Evolutionary conservation across 1,284 basidiomycete genomes (phyloP), one percentile per base, ranked within the genome.

Genomic region (Microbotryum saponariae): DNA sequence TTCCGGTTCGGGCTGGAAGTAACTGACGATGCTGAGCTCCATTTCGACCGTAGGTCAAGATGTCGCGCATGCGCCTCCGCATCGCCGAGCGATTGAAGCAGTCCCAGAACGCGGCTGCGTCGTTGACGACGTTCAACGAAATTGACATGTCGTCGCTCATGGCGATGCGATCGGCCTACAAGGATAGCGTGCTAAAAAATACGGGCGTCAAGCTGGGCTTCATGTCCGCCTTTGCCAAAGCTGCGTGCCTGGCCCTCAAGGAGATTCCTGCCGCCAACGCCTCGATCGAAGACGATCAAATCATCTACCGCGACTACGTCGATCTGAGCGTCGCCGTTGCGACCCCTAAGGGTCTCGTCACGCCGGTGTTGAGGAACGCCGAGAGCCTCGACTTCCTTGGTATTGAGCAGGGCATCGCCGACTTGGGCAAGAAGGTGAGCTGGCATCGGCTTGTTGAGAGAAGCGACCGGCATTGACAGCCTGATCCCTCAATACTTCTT

Each of bases 71-170:
- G 96, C 89, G 94, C 65, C 81, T 89, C 71, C 89, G 94, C 67
- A 98, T 98, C 73, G 89, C 94, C 54, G 91, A 96, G 79, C 89
- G 94, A 62, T 83, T 98, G 75, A 98, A 98, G 81, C 89, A 97
- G 76, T 96, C 93, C 49, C 94, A 98, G 78, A 97, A 97, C 77
- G 85, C 91, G 16, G 96, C 94, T 12, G 94, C 94, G 52, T 92
- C 91, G 62, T 79, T 98, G 68, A 98, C 96, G 57, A 98, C 94
- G 51, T 98, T 98, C 83, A 97, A 98, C 80, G 94, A 98, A 79
- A 91, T 98, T 75, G 94, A 98, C 81, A 98, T 98, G 94, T 92
- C 89, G 51, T 86, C 87, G 52, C 79, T 97, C 66, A 89, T 97
- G 81, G 87, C 88, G 58, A 87, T 98, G 85, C 87, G 96, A 72